A percentile compares a stretch with the other conserved stretches of the same genome.
Evolutionary conservation across 2,329 filamentous ascomycete species (phyloP).

Genomic region (Aspergillus novofumigatus): DNA sequence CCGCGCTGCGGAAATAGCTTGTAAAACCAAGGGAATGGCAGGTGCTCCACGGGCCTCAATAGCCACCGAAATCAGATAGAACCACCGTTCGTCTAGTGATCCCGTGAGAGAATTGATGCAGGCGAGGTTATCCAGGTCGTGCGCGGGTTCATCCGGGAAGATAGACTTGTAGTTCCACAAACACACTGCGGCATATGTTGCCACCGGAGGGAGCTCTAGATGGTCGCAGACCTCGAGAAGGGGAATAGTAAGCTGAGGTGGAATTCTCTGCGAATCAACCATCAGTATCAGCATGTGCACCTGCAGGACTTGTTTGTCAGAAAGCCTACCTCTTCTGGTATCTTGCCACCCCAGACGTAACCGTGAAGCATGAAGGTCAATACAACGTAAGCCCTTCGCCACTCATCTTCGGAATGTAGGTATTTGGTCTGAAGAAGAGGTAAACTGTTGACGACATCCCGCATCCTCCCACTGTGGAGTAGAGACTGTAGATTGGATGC

Average conservation of each 20-base stretch:
- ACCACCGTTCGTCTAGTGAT: slow-evolving; percentile 96
- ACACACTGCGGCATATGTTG: slow-evolving; percentile 86
- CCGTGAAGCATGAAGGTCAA: slow-evolving; percentile 76
- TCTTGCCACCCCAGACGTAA: slow-evolving; percentile 84
- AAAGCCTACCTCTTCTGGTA: slow-evolving; percentile 61
- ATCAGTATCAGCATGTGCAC: slow-evolving; percentile 3
- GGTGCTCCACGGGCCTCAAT: slow-evolving; percentile 90
- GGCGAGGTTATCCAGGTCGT: slow-evolving; percentile 80
- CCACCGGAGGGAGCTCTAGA: slow-evolving; percentile 85
- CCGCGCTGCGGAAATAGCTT: slow-evolving; percentile 76
- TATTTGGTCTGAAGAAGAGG: slow-evolving; percentile 79
- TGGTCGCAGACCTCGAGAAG: slow-evolving; percentile 71
- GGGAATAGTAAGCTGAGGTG: slow-evolving; percentile 76
- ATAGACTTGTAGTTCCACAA: slow-evolving; percentile 97
- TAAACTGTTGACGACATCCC: slow-evolving; percentile 72
- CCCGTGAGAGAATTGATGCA: slow-evolving; percentile 90
- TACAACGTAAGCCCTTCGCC: slow-evolving; percentile 79
- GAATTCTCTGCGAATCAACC: slow-evolving; percentile 52
- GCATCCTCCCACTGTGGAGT: slow-evolving; percentile 78
- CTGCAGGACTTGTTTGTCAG: not conserved
- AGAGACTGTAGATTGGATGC: slow-evolving; percentile 80
- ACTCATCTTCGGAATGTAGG: slow-evolving; percentile 80
- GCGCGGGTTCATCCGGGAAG: slow-evolving; percentile 75
- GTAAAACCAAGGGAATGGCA: slow-evolving; percentile 82
- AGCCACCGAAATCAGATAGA: slow-evolving; percentile 91